Conservation (phyloP, 192 early-diverging fungal genomes). For the Helicostylum pulchrum region DNA sequence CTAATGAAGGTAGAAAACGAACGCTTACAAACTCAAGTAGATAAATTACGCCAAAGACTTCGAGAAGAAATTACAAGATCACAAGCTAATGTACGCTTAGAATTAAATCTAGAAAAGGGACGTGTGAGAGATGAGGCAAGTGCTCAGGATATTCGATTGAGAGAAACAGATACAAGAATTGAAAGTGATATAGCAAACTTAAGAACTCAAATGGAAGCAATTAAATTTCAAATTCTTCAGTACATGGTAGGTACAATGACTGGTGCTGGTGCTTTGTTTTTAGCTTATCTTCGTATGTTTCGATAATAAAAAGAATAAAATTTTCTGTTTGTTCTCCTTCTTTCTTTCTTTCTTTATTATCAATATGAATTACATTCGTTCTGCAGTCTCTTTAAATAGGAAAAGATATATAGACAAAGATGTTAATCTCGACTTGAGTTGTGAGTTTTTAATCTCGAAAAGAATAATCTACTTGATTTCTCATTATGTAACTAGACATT, state of each 20-base stretch:
- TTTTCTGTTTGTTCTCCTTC: background rate
- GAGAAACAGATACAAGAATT: conserved; percentile 83
- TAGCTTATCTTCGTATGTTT: conserved; percentile 63
- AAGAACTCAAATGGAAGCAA: conserved; percentile 84
- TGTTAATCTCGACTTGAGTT: conserved; percentile 46
- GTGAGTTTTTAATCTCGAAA: conserved; percentile 17
- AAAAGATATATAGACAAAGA: conserved; percentile 36
- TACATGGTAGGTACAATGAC: conserved; percentile 68
- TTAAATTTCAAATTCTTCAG: conserved; percentile 80
- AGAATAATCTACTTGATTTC: background rate
- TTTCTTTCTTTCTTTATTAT: background rate
- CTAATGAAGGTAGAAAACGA: conserved; percentile 80
- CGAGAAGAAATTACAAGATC: conserved; percentile 81
- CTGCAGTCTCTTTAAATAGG: conserved; percentile 29
- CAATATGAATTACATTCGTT: conserved; percentile 16
- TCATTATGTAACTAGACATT: conserved; percentile 39
- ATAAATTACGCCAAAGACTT: conserved; percentile 79
- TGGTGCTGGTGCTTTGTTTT: conserved; percentile 73
- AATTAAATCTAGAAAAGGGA: conserved; percentile 87
- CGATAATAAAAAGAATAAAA: background rate
- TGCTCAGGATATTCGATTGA: conserved; percentile 78
- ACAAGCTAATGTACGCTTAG: conserved; percentile 80
- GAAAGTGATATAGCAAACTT: conserved; percentile 84
- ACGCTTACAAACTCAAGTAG: conserved; percentile 74
- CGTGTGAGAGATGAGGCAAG: conserved; percentile 82